Evolutionary conservation across 257 asterid genomes (phyloP).

Genomic region (Eustoma russellianum): DNA sequence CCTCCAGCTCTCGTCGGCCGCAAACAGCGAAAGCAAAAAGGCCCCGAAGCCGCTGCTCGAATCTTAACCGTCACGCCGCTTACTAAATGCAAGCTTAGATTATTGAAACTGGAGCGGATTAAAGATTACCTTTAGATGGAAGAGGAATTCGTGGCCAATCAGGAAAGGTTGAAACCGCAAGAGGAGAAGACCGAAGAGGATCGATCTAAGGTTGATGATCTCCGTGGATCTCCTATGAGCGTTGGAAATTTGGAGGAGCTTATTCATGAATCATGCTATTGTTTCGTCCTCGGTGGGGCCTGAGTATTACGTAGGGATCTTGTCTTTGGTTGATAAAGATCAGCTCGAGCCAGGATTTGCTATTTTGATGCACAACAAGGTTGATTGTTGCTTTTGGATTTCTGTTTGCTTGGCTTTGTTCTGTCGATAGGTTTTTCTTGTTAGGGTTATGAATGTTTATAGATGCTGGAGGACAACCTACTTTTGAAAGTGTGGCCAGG

Average conservation of each 20-base stretch:
- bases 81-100: conserved; percentile 66
- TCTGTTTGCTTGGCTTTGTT: background rate
- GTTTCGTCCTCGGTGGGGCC: conserved; percentile 87
- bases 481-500: too few relatives aligned
- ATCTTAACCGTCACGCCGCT: conserved; percentile 70
- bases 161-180: conserved; percentile 83
- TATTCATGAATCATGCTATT: conserved; percentile 84
- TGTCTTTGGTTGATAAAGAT: conserved; percentile 84
- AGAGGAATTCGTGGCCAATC: conserved; percentile 89
- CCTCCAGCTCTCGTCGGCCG: conserved; percentile 94
- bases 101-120: conserved; percentile 62
- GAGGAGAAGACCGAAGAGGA: conserved; percentile 97
- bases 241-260: conserved; percentile 85
- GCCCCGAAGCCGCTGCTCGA: conserved; percentile 79
- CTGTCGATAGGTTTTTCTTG: background rate
- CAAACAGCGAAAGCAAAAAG: conserved; percentile 85
- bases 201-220: conserved; percentile 73
- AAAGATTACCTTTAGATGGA: conserved; percentile 82
- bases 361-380: conserved; percentile 94
- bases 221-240: conserved; percentile 88
- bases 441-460: conserved; percentile 1
- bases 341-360: conserved; percentile 95
- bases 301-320: conserved; percentile 80
- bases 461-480: too few relatives aligned
- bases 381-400: conserved; percentile 6